A percentile compares a stretch with the other conserved stretches of the same genome.
Conservation (phyloP, 257 asterid genomes). For the Solanum ahanhuiri region DNA sequence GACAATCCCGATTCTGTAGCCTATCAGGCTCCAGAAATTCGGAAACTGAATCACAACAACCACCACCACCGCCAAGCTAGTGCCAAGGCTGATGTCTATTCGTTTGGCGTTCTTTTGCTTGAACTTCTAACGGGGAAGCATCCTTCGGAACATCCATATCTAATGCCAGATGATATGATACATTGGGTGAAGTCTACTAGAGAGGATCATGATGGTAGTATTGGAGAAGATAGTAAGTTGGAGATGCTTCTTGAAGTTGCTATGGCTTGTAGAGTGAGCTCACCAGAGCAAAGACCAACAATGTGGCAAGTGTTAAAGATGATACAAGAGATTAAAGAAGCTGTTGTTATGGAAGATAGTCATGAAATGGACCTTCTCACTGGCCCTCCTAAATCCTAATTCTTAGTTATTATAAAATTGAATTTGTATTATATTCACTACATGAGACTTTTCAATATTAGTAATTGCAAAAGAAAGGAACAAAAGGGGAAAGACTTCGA, state of each 20-base stretch:
- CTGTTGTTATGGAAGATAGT: slow-evolving; percentile 48
- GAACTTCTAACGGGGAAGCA: slow-evolving; percentile 74
- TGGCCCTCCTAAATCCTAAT: slow-evolving; percentile 11
- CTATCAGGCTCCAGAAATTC: slow-evolving; percentile 58
- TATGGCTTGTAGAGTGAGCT: slow-evolving; percentile 46
- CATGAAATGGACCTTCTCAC: slow-evolving; percentile 21
- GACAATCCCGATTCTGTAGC: slow-evolving; percentile 36
- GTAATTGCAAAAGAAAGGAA: neutral
- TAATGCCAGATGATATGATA: slow-evolving; percentile 36
- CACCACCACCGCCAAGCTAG: slow-evolving; percentile 23
- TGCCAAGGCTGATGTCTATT: slow-evolving; percentile 69
- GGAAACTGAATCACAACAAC: slow-evolving; percentile 16
- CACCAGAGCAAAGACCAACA: slow-evolving; percentile 77
- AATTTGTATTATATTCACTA: neutral
- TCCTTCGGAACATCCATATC: slow-evolving; percentile 50
- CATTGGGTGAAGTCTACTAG: slow-evolving; percentile 58
- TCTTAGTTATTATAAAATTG: neutral
- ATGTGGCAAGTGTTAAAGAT: slow-evolving; percentile 95
- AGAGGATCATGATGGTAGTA: slow-evolving; percentile 32
- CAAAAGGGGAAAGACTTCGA: neutral
- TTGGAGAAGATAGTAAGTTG: slow-evolving; percentile 26
- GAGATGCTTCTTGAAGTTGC: slow-evolving; percentile 84
- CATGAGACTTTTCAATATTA: neutral
- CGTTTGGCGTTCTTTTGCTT: slow-evolving; percentile 63
- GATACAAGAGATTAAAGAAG: slow-evolving; percentile 85